A percentile compares a stretch with the other conserved stretches of the same genome.
Conservation (phyloP, 1,284 basidiomycete genomes). For the Cutaneotrichosporon mucoides region DNA sequence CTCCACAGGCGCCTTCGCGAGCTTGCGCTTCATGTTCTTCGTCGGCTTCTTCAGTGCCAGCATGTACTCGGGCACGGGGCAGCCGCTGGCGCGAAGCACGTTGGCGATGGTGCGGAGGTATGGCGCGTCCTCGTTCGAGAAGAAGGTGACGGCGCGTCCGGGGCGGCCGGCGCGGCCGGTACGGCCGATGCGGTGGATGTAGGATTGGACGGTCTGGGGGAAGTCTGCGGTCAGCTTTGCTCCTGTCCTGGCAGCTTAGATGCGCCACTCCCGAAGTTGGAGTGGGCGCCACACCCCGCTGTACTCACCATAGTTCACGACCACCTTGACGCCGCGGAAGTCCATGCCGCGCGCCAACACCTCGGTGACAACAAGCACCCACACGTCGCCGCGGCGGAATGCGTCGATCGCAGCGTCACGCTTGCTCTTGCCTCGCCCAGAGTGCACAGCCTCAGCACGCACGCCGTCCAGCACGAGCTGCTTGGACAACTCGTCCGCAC, state of each 20-base stretch:
- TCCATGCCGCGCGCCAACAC: conserved; percentile 97
- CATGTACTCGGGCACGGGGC: conserved; percentile 85
- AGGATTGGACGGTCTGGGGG: conserved; percentile 87
- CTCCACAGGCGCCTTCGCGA: conserved; percentile 71
- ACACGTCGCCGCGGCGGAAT: conserved; percentile 82
- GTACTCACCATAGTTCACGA: conserved; percentile 73
- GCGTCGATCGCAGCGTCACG: conserved; percentile 77
- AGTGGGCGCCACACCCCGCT: background rate
- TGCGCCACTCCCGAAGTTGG: no score
- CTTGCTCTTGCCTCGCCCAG: conserved; percentile 78
- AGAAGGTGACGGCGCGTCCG: conserved; percentile 91
- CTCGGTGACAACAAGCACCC: conserved; percentile 90
- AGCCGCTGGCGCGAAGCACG: conserved; percentile 84
- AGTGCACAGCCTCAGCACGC: conserved; percentile 88
- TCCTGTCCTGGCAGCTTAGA: no score
- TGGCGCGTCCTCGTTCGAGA: conserved; percentile 87
- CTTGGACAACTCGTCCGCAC: conserved; percentile 83
- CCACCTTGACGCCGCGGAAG: conserved; percentile 89
- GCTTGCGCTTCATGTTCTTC: conserved; percentile 76
- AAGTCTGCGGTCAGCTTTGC: conserved; percentile 63
- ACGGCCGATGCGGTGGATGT: conserved; percentile 92
- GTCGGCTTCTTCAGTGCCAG: conserved; percentile 78
- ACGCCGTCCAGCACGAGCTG: conserved; percentile 79
- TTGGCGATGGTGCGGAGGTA: conserved; percentile 95
- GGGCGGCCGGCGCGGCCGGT: conserved; percentile 89